Evolutionary conservation across 225 moss, liverwort and hornwort genomes (phyloP), one percentile per base, ranked within the genome.

Genomic region (Takakia lepidozioides): DNA sequence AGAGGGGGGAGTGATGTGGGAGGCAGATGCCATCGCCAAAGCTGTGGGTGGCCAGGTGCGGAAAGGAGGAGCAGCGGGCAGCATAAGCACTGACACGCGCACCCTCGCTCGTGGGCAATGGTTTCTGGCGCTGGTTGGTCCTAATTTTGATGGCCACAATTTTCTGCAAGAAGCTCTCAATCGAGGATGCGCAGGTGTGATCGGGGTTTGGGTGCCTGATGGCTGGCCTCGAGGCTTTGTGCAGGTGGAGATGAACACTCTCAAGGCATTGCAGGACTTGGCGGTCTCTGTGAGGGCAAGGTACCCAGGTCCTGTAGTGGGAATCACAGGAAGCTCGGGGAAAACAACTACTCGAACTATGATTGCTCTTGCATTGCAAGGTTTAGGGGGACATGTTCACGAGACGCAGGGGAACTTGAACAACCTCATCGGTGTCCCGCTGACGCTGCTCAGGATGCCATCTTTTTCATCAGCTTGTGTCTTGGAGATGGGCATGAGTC

Each of bases 301-400:
- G 51, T 89, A 64, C 43, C 32, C 50, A 38, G 79, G 86, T 1
- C 56, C 80, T 9, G 73, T 95, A 0, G 90, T 95, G 52, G 84
- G 82, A 38, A 82, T 86, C 52, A 90, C 86, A 1, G 90, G 90
- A 18, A 84, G 80, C 62, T 67, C 74, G 10, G 86, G 90, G 35
- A 95, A 95, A 61, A 90, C 93, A 19, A 95, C 90, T 27, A 64
- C 61, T 25, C 78, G 84, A 48, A 70, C 84, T 46, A 95, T 95
- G 93, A 68, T 70, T 16, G 49, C 79, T 5, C 80, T 95, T 10
- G 90, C 87, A 8, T 63, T 90, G 29, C 56, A 65, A 36, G 63
- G 74, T 0, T 57, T 80, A 55, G 68, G 73, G 14, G 86, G 93
- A n/a, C 20, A 40, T 2, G 70, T 95, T 57, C 93, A 90, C 32